Percentiles rank a stretch among this genome's conserved stretches.
phyloP scores from a whole-genome alignment of 2,329 filamentous ascomycete genomes.

The Ophiocordyceps camponoti-saundersi region DNA sequence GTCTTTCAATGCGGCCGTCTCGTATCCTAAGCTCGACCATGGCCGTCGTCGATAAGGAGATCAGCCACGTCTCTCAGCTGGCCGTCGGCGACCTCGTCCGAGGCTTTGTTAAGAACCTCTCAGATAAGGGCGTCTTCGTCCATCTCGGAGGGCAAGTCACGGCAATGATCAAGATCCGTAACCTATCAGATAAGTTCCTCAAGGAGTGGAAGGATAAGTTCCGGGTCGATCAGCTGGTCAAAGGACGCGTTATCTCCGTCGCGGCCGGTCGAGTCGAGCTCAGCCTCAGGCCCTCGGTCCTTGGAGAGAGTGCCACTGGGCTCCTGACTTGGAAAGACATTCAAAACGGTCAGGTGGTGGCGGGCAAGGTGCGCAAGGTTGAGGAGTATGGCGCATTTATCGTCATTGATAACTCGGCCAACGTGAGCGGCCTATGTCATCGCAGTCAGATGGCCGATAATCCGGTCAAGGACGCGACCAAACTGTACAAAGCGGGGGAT shows the following conservation, averaged over 20 bases:
- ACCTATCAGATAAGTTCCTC: constrained; percentile 77
- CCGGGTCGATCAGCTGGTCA: constrained; percentile 77
- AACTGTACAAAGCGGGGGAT: constrained; percentile 81
- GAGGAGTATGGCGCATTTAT: constrained; percentile 94
- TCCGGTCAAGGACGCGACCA: constrained; percentile 65
- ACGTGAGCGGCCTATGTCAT: constrained; percentile 87
- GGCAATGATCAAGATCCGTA: constrained; percentile 68
- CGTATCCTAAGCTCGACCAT: constrained; percentile 77
- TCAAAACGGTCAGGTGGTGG: constrained; percentile 63
- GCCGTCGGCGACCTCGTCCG: constrained; percentile 64
- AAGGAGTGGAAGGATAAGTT: constrained; percentile 93
- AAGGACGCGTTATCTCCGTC: constrained; percentile 62
- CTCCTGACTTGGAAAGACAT: constrained; percentile 62
- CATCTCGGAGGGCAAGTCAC: constrained; percentile 66
- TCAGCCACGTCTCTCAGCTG: constrained; percentile 53
- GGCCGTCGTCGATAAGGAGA: constrained; percentile 64
- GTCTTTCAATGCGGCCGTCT: constrained; percentile 70
- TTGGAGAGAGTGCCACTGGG: constrained; percentile 64
- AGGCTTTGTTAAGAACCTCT: constrained; percentile 81
- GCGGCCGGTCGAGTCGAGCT: constrained; percentile 60
- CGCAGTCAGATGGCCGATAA: constrained; percentile 82
- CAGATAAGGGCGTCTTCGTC: constrained; percentile 80
- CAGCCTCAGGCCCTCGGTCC: constrained; percentile 69
- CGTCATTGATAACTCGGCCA: constrained; percentile 68
- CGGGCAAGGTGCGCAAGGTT: constrained; percentile 82